Evolutionary conservation across 495 filamentous ascomycete species (phyloP).

Genomic region (Trichoderma reesei): DNA sequence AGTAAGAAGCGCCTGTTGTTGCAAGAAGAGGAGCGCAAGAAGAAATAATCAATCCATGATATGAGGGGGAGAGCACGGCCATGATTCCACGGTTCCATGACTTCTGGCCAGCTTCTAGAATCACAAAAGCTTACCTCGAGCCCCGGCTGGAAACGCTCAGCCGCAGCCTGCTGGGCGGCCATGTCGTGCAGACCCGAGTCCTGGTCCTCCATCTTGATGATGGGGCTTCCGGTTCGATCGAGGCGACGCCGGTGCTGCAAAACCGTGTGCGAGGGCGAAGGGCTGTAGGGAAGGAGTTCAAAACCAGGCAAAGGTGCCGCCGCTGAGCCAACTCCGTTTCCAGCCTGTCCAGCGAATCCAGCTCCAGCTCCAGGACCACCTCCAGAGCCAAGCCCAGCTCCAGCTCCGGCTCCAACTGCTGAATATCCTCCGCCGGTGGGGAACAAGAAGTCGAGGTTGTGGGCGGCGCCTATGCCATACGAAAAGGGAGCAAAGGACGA

Average conservation of each 20-base stretch:
- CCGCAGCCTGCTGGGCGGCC: slow-evolving; percentile 44
- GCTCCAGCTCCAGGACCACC: not conserved
- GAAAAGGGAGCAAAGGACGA: slow-evolving; percentile 13
- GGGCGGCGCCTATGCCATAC: slow-evolving; percentile 12
- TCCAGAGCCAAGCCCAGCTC: slow-evolving; percentile 13
- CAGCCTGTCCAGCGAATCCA: not conserved
- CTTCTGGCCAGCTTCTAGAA: not conserved
- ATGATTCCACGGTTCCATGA: not conserved
- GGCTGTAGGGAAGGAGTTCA: not conserved
- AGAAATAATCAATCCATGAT: slow-evolving; percentile 6
- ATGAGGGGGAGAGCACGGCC: not conserved
- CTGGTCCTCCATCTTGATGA: slow-evolving; percentile 33
- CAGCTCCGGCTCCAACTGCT: slow-evolving; percentile 8
- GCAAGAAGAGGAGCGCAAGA: not conserved
- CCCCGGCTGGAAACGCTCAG: slow-evolving; percentile 55
- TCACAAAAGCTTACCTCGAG: slow-evolving; percentile 39
- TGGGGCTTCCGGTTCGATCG: slow-evolving; percentile 4
- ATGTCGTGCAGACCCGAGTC: slow-evolving; percentile 27
- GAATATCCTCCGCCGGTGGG: slow-evolving; percentile 8
- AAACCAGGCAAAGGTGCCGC: no score
- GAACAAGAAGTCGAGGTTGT: slow-evolving; percentile 10
- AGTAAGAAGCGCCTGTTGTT: not conserved
- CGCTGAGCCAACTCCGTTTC: no score
- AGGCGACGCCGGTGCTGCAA: not conserved
- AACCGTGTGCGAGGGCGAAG: not conserved